Evolutionary conservation across 192 early-diverging fungal genomes (phyloP).

Genomic region (Mortierella hygrophila): DNA sequence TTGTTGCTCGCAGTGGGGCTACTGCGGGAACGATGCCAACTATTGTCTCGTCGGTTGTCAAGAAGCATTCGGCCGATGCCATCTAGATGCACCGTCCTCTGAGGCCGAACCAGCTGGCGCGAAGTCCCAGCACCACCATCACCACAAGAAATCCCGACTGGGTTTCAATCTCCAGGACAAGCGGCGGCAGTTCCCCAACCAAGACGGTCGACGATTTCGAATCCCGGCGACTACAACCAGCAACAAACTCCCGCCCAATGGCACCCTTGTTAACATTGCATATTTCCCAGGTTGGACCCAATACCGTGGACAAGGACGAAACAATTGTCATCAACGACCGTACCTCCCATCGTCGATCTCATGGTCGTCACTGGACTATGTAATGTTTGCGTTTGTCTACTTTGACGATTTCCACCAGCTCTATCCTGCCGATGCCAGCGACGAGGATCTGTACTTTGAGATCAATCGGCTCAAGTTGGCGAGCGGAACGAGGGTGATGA

Average conservation of each 20-base stretch:
- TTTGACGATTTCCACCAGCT: constrained; percentile 58
- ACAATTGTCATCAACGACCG: constrained; percentile 35
- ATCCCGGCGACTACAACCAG: constrained; percentile 15
- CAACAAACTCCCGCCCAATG: constrained; percentile 15
- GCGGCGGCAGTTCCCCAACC: not conserved
- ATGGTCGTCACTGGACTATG: constrained; percentile 72
- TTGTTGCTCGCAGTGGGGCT: constrained; percentile 46
- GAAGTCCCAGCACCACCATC: not conserved
- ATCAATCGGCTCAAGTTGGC: constrained; percentile 56
- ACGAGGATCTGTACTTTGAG: constrained; percentile 50
- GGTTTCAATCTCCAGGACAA: constrained; percentile 31
- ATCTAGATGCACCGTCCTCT: not conserved
- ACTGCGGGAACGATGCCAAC: constrained; percentile 13
- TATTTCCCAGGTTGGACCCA: constrained; percentile 49
- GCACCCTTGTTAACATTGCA: constrained; percentile 35
- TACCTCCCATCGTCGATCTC: constrained; percentile 64
- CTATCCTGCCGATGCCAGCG: constrained; percentile 64
- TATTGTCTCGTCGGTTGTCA: constrained; percentile 34
- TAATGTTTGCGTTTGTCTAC: constrained; percentile 54
- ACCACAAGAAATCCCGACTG: not conserved
- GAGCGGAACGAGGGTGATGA: constrained; percentile 60
- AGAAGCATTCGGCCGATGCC: constrained; percentile 20
- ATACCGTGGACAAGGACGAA: constrained; percentile 36
- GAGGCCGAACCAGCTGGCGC: not conserved
- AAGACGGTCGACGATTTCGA: constrained; percentile 19